Evolutionary conservation across 306 rosid genomes (phyloP).

Genomic region (Crotalaria pallida): DNA sequence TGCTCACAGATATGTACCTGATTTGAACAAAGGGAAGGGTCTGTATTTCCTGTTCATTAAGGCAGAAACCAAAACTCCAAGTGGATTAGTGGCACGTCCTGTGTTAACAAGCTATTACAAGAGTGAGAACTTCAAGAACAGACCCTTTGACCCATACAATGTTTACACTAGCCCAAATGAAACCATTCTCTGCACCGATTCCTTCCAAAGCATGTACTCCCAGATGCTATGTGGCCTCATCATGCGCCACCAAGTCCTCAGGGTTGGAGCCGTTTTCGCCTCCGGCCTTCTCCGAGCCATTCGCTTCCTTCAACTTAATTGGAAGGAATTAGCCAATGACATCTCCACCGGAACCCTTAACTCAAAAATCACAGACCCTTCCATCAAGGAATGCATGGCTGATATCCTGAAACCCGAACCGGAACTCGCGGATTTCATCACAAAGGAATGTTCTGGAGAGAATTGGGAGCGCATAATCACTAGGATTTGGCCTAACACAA

Average conservation of each 20-base stretch:
- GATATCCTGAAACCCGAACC: conserved; percentile 45
- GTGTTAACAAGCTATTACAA: conserved; percentile 90
- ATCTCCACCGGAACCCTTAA: conserved; percentile 58
- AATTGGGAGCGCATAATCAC: conserved; percentile 75
- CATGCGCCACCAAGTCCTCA: conserved; percentile 70
- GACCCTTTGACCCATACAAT: conserved; percentile 76
- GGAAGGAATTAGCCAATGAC: conserved; percentile 51
- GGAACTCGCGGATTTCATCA: conserved; percentile 51
- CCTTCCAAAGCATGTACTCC: conserved; percentile 85
- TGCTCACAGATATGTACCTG: conserved; percentile 63
- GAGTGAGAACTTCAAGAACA: conserved; percentile 70
- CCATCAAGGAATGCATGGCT: conserved; percentile 42
- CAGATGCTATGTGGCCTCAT: conserved; percentile 91
- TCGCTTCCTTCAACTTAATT: conserved; percentile 71
- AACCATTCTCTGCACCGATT: conserved; percentile 67
- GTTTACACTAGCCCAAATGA: conserved; percentile 83
- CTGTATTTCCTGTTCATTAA: conserved; percentile 74
- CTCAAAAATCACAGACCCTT: conserved; percentile 54
- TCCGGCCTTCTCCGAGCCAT: conserved; percentile 92
- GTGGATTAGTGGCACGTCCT: conserved; percentile 84
- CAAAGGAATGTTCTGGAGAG: conserved; percentile 40
- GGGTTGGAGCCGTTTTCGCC: conserved; percentile 86
- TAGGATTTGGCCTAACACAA: conserved; percentile 89
- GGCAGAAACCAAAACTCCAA: conserved; percentile 68
- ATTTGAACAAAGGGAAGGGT: conserved; percentile 84